phyloP scores from a whole-genome alignment of 192 early-diverging fungal species.

The Podila epigama region DNA sequence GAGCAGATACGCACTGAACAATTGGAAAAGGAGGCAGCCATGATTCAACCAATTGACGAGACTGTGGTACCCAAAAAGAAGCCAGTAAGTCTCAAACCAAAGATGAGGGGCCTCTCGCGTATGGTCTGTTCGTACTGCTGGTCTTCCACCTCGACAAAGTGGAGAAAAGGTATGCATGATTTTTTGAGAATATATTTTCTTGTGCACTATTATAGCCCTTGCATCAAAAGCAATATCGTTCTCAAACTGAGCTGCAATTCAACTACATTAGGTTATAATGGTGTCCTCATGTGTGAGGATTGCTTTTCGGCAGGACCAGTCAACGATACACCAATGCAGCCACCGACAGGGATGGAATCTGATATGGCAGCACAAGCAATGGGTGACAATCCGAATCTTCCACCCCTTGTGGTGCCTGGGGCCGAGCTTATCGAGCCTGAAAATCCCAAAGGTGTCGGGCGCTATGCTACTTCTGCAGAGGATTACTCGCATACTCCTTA shows the following conservation, averaged over 20 bases:
- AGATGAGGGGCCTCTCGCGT: slow-evolving; percentile 23
- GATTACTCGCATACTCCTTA: slow-evolving; percentile 75
- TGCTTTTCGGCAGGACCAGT: slow-evolving; percentile 67
- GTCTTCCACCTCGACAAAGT: slow-evolving; percentile 60
- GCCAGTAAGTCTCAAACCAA: slow-evolving; percentile 34
- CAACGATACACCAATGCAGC: slow-evolving; percentile 45
- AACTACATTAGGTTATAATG: slow-evolving; percentile 65
- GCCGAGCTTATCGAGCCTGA: not conserved
- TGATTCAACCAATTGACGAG: slow-evolving; percentile 13
- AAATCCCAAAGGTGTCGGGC: slow-evolving; percentile 29
- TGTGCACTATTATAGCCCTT: no score
- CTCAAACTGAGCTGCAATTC: not conserved
- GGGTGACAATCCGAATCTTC: not conserved
- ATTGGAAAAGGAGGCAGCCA: slow-evolving; percentile 24
- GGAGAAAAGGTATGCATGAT: slow-evolving; percentile 71
- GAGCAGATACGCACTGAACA: slow-evolving; percentile 38
- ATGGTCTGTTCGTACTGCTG: slow-evolving; percentile 69
- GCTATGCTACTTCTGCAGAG: slow-evolving; percentile 65
- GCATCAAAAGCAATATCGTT: no score
- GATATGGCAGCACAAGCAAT: not conserved
- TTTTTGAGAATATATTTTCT: no score
- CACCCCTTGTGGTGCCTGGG: not conserved
- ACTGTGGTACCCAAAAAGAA: slow-evolving; percentile 13
- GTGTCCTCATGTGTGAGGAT: slow-evolving; percentile 73
- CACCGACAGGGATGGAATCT: not conserved